Evolutionary conservation across 768 basidiomycete species (phyloP).

Genomic region (Macrocybe gigantea): DNA sequence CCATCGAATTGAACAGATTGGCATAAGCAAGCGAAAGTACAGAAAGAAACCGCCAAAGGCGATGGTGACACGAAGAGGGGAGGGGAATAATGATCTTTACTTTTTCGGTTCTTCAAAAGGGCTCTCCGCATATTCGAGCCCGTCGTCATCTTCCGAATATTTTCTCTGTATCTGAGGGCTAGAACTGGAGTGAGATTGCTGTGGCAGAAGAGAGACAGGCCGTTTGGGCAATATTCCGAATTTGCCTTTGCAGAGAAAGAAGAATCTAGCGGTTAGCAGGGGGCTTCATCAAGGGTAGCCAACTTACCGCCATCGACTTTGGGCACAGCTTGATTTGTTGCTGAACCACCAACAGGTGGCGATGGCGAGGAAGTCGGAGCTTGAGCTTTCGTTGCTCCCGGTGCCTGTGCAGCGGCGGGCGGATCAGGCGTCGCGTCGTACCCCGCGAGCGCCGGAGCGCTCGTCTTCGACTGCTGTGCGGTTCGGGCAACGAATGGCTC

Average conservation of each 20-base stretch:
- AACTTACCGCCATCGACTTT: constrained; percentile 27
- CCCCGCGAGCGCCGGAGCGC: constrained; percentile 6
- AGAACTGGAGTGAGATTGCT: constrained; percentile 20
- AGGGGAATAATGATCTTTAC: constrained; percentile 4
- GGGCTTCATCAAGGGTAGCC: not conserved
- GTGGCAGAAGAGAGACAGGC: constrained; percentile 51
- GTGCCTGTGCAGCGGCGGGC: constrained; percentile 2
- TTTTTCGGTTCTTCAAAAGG: constrained; percentile 56
- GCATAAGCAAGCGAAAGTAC: not conserved
- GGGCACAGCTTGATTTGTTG: constrained; percentile 8
- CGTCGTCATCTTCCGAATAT: constrained; percentile 35
- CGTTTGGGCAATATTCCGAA: constrained; percentile 69
- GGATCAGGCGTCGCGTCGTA: constrained; percentile 11
- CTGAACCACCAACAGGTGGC: constrained; percentile 3
- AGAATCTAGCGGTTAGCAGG: not conserved
- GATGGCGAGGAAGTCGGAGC: not conserved
- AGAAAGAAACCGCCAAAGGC: not conserved
- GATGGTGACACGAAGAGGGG: not conserved
- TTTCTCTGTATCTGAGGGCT: constrained; percentile 13
- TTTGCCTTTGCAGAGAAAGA: constrained; percentile 36
- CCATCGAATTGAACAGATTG: no score
- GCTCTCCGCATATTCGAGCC: constrained; percentile 70
- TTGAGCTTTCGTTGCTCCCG: not conserved
- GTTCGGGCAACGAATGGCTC: no score
- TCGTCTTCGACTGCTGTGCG: not conserved